Percentiles rank a stretch among this genome's conserved stretches.
These are phyloP conservation scores for Senna tora DNA, from an alignment of 306 rosid species.

Conservation along the genomic window DNA sequence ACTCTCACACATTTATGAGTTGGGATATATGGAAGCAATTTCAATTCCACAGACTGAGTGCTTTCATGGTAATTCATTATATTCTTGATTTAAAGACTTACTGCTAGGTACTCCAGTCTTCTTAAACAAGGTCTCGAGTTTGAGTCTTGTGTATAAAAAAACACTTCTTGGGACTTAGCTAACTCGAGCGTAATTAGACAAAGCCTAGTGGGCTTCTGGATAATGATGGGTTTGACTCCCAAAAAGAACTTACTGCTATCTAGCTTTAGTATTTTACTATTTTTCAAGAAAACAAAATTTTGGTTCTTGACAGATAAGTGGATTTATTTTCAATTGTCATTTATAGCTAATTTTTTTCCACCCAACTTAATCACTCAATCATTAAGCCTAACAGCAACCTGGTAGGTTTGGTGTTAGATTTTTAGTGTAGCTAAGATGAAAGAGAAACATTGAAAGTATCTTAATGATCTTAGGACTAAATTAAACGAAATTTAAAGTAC, in stretches of 20 bases:
- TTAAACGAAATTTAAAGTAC: no score
- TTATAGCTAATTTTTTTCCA: background rate
- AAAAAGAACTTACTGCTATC: background rate
- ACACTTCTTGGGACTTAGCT: no score
- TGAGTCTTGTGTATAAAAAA: no score
- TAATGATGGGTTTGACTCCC: no score
- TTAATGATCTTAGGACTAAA: no score
- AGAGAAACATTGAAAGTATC: no score
- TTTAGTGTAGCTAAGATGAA: no score
- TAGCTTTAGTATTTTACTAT: background rate
- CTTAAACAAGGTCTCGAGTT: no score
- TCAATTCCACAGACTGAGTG: slow-evolving; percentile 89
- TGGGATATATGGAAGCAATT: slow-evolving; percentile 90
- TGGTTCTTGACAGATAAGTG: background rate
- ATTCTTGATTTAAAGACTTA: slow-evolving; percentile 19
- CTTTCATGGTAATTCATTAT: slow-evolving; percentile 62
- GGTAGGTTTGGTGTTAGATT: background rate
- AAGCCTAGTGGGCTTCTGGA: no score
- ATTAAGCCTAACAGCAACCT: background rate
- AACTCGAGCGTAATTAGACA: no score
- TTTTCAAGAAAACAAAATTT: background rate
- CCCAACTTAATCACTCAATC: background rate
- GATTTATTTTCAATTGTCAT: background rate
- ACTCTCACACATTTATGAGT: slow-evolving; percentile 84
- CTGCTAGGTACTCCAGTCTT: no score